These are phyloP conservation scores for Picea mariana DNA, from an alignment of 83 land plant genomes.

Conservation along the genomic window DNA sequence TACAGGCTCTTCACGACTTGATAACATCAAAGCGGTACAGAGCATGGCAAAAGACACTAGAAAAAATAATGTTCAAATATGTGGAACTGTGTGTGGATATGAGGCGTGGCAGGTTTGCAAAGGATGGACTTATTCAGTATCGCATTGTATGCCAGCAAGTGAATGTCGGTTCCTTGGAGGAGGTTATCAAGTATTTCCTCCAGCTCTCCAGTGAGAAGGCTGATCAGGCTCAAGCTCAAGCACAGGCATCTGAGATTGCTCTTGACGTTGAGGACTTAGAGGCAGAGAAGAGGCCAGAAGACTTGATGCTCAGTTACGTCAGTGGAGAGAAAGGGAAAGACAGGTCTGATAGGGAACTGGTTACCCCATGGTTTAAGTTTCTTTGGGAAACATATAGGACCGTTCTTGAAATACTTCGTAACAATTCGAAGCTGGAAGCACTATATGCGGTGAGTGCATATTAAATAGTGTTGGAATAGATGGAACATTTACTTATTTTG, in stretches of 20 bases:
- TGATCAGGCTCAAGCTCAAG: constrained; percentile 85
- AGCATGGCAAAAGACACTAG: constrained; percentile 87
- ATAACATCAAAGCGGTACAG: constrained; percentile 85
- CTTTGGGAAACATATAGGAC: constrained; percentile 95
- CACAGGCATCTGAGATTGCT: constrained; percentile 75
- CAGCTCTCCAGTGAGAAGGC: constrained; percentile 85
- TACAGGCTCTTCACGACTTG: constrained; percentile 81
- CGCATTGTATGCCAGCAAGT: constrained; percentile 93
- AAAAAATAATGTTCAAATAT: constrained; percentile 89
- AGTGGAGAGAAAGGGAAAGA: constrained; percentile 96
- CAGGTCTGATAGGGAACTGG: constrained; percentile 85
- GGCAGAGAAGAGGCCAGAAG: constrained; percentile 90
- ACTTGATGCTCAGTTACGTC: constrained; percentile 90
- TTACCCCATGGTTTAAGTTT: constrained; percentile 96
- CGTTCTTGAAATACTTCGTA: constrained; percentile 81
- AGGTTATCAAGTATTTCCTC: constrained; percentile 90
- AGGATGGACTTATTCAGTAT: constrained; percentile 94
- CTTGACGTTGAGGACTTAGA: constrained; percentile 92
- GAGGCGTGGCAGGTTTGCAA: constrained; percentile 86
- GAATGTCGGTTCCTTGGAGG: constrained; percentile 86
- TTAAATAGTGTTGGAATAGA: neutral
- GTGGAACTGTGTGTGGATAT: constrained; percentile 93
- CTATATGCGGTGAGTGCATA: constrained; percentile 72
- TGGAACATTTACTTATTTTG: neutral
- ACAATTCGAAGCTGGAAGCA: constrained; percentile 88